Evolutionary conservation across 2,329 filamentous ascomycete species (phyloP), one percentile per base, ranked within the genome.

Genomic region (Exserohilum rostratum): DNA sequence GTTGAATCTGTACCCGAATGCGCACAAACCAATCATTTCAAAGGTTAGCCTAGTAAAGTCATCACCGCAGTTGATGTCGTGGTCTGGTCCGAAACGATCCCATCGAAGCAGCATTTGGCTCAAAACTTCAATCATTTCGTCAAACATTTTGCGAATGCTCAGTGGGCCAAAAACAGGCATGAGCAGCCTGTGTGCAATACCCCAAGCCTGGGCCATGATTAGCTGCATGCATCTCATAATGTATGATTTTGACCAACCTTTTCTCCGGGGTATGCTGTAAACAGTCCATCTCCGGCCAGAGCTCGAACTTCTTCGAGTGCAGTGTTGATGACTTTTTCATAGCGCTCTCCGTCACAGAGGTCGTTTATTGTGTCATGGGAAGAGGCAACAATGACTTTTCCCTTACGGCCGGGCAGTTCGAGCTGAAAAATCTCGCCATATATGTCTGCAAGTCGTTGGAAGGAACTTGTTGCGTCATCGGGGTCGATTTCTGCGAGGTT

Each of bases 1-100:
- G 40, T 54, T 54, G 46, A 54, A 54, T 15, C 51, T 38, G 25
- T 54, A 50, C n/a, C 51, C 51, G n/a, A 54, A 54, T 10, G 46
- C 51, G 29, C 51, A 54, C 1, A 54, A 25, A 5, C 51, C 51
- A 35, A 54, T 54, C 51, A 54, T 46, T 13, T 54, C 51, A 12
- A 54, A 54, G 1, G 51, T 50, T 12, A 54, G 12, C 5, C 51
- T 54, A 6, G 39, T 22, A 10, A 54, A 54, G 29, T 54, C 46
- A 33, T 54, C 51, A 20, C 46, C 38, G 38, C 51, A 54, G 18
- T 31, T 22, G 15, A 54, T 54, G 15, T 54, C 51, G 22, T 50
- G 51, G 9, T 50, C 46, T 40, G 51, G 40, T 2, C 51, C 51
- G 4, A 54, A 54, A 12, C 51, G 46, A 15, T 54, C 51, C 51